A percentile compares a stretch with the other conserved stretches of the same genome.
Evolutionary conservation across 192 early-diverging fungal genomes (phyloP).

Genomic region (Thoreauomyces humboldtii): DNA sequence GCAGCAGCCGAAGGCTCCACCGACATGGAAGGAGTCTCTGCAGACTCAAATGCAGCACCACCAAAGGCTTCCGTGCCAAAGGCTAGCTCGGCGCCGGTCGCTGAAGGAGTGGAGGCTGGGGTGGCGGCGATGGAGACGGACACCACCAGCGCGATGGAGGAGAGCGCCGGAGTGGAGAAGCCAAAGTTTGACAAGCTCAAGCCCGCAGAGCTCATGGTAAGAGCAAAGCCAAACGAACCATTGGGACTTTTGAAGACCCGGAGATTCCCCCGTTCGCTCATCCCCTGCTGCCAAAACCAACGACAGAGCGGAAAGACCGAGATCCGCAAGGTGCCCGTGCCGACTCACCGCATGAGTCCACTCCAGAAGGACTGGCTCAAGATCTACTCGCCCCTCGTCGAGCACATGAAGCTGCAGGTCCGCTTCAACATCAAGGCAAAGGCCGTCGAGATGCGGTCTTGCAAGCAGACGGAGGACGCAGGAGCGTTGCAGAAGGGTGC

Average conservation of each 20-base stretch:
- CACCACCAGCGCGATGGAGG: not conserved
- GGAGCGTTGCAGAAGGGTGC: conserved; percentile 94
- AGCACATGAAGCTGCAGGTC: conserved; percentile 93
- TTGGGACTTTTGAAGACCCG: not conserved
- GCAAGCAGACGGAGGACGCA: conserved; percentile 78
- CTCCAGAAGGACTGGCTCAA: conserved; percentile 92
- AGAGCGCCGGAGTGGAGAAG: not conserved
- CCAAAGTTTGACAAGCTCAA: not conserved
- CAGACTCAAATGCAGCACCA: too few species aligned
- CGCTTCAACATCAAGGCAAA: conserved; percentile 90
- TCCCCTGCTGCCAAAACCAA: not conserved
- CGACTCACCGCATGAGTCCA: conserved; percentile 89
- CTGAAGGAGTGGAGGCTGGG: too few species aligned
- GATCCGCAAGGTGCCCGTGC: conserved; percentile 84
- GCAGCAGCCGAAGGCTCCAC: not conserved
- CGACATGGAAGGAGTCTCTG: not conserved
- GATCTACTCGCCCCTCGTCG: conserved; percentile 94
- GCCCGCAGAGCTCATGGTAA: not conserved
- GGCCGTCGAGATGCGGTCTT: conserved; percentile 85
- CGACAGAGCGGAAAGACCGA: conserved; percentile 22
- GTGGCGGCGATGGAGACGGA: not conserved
- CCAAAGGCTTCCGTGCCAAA: too few species aligned
- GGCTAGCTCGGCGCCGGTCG: not conserved
- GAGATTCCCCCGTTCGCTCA: not conserved
- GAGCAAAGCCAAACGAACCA: not conserved